These are phyloP conservation scores for Aspergillus felis DNA, from an alignment of 2,329 filamentous ascomycete genomes.

Conservation along the genomic window DNA sequence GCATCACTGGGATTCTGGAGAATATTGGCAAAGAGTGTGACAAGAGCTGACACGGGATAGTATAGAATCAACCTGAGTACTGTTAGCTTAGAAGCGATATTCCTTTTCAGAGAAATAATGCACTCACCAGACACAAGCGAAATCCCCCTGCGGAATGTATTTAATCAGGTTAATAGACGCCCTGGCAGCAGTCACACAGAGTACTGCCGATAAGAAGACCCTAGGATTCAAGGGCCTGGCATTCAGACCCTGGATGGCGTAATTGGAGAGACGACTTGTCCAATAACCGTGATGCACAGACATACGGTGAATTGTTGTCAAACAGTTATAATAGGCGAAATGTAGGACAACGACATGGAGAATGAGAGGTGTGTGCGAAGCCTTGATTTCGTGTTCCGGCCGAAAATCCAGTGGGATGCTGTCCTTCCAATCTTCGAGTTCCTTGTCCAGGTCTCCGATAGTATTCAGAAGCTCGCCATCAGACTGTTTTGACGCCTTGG, in stretches of 20 bases:
- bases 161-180: constrained; percentile 92
- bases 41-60: constrained; percentile 90
- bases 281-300: constrained; percentile 97
- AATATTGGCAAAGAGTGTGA: constrained; percentile 94
- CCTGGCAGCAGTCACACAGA: constrained; percentile 88
- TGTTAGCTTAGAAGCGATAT: constrained; percentile 8
- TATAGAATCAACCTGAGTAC: constrained; percentile 74
- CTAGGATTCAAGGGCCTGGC: constrained; percentile 85
- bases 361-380: constrained; percentile 86
- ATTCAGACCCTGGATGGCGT: constrained; percentile 90
- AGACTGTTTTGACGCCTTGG: constrained; percentile 84
- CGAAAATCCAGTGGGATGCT: constrained; percentile 91
- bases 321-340: constrained; percentile 95
- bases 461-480: constrained; percentile 92
- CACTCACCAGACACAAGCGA: constrained; percentile 86
- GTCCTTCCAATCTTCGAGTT: constrained; percentile 95
- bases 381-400: constrained; percentile 95
- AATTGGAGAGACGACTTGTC: constrained; percentile 92
- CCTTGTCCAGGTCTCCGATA: constrained; percentile 87
- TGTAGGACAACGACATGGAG: constrained; percentile 91
- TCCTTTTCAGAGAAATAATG: neutral
- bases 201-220: constrained; percentile 86
- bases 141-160: constrained; percentile 93
- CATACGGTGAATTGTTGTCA: constrained; percentile 98
- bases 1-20: constrained; percentile 91